Percentiles rank a stretch among this genome's conserved stretches.
phyloP scores from a whole-genome alignment of 1,284 basidiomycete genomes.

The Ceratobasidium sp. region DNA sequence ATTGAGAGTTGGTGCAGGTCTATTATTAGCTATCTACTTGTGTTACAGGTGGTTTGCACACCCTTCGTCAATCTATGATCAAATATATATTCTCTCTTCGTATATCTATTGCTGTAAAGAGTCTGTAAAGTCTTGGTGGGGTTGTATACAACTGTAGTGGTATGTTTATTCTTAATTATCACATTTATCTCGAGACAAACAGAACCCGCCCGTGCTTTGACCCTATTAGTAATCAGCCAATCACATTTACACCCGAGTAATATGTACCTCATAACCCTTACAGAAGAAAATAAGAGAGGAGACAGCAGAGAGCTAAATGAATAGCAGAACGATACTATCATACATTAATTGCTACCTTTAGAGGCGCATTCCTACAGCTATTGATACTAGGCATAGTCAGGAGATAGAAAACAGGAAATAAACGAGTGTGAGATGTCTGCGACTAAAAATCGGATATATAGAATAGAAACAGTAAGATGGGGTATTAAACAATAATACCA shows the following conservation, averaged over 20 bases:
- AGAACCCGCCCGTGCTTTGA: background rate
- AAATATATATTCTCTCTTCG: too few relatives aligned
- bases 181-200: conserved; percentile 2
- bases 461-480: background rate
- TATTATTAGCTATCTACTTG: background rate
- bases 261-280: background rate
- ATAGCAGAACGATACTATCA: conserved; percentile 17
- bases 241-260: background rate
- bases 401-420: background rate
- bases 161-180: background rate
- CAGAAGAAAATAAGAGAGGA: background rate
- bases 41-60: background rate
- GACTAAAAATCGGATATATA: conserved; percentile 22
- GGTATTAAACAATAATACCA: conserved; percentile 27
- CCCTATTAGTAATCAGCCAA: background rate
- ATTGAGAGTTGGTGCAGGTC: background rate
- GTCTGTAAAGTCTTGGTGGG: too few relatives aligned
- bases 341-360: conserved; percentile 17
- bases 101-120: too few relatives aligned
- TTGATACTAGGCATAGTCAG: conserved; percentile 8
- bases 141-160: background rate
- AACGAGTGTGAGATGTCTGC: conserved; percentile 23
- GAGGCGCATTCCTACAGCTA: background rate
- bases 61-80: too few relatives aligned
- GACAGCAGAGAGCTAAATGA: background rate